These are phyloP conservation scores for Hymenoscyphus occultus DNA, from an alignment of 2,329 filamentous ascomycete genomes.

Conservation along the genomic window DNA sequence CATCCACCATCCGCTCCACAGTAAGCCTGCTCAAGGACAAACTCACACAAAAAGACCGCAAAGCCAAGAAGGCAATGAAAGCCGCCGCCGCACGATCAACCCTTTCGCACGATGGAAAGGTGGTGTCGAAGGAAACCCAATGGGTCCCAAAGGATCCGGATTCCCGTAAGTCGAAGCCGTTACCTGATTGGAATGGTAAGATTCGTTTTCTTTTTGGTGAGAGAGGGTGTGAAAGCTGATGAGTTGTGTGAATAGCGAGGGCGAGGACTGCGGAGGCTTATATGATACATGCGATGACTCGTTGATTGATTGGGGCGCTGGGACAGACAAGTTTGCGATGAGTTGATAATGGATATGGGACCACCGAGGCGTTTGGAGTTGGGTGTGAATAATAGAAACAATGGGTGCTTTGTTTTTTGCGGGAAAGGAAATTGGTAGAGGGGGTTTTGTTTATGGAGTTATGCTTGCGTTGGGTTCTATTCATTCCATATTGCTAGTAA, in stretches of 20 bases:
- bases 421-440: neutral
- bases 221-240: constrained; percentile 18
- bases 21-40: constrained; percentile 28
- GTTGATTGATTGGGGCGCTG: constrained; percentile 7
- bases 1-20: constrained; percentile 30
- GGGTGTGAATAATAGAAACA: neutral
- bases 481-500: neutral
- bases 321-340: neutral
- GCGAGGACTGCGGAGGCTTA: constrained; percentile 30
- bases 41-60: constrained; percentile 19
- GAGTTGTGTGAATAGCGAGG: constrained; percentile 18
- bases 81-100: constrained; percentile 5
- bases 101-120: constrained; percentile 7
- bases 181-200: constrained; percentile 20
- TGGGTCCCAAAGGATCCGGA: constrained; percentile 15
- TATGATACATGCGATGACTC: constrained; percentile 22
- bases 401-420: neutral
- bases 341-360: constrained; percentile 15
- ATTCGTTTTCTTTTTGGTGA: neutral
- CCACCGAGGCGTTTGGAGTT: constrained; percentile 11
- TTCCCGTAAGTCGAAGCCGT: constrained; percentile 19
- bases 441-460: neutral
- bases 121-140: constrained; percentile 15
- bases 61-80: constrained; percentile 17
- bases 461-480: neutral